These are phyloP conservation scores for Diphasiastrum complanatum DNA, from an alignment of 83 land plant genomes.

Conservation along the genomic window DNA sequence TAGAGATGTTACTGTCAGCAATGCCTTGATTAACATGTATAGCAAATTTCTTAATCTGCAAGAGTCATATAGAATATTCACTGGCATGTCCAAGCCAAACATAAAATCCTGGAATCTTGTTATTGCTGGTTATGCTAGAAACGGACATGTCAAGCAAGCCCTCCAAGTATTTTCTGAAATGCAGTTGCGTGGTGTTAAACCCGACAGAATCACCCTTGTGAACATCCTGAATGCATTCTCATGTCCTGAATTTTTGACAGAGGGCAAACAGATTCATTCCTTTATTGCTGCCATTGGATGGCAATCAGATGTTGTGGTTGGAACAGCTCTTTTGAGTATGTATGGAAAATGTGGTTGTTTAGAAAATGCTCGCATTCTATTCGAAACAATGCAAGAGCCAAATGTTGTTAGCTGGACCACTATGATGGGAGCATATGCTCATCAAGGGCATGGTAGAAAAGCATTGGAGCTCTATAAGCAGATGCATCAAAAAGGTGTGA, in stretches of 20 bases:
- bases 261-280: not conserved
- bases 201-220: not conserved
- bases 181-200: not conserved
- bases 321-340: not conserved
- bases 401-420: not conserved
- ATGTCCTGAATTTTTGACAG: not conserved
- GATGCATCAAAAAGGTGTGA: not conserved
- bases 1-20: not conserved
- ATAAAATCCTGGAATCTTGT: not conserved
- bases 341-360: not conserved
- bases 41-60: not conserved
- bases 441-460: not conserved
- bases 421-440: not conserved
- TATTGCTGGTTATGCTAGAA: not conserved
- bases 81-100: not conserved
- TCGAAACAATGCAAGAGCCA: not conserved
- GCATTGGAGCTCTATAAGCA: not conserved
- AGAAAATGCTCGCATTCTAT: not conserved
- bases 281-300: not conserved
- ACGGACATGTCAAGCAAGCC: not conserved
- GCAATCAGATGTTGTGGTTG: not conserved
- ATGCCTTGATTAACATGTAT: slow-evolving; percentile 7
- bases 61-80: not conserved
- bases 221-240: not conserved
- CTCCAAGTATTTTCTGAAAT: not conserved